Conservation (phyloP, 2,329 filamentous ascomycete genomes). For the Monosporascus sp. region DNA sequence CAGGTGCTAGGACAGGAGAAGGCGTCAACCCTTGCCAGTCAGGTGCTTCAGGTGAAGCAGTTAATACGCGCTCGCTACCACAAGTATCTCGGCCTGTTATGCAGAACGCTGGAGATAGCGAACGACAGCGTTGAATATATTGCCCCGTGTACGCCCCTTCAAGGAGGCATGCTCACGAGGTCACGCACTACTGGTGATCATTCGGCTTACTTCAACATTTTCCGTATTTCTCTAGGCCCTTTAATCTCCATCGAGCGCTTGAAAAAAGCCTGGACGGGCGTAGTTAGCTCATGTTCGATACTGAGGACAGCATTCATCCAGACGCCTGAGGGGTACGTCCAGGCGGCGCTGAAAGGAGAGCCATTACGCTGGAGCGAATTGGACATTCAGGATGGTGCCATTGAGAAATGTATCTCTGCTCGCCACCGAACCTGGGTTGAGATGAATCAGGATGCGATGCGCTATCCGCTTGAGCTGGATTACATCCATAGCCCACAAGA, state of each 20-base stretch:
- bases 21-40: slow-evolving; percentile 7
- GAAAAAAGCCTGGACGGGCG: slow-evolving; percentile 49
- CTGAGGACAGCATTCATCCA: slow-evolving; percentile 68
- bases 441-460: slow-evolving; percentile 43
- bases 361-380: slow-evolving; percentile 40
- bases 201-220: slow-evolving; percentile 72
- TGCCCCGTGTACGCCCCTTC: slow-evolving; percentile 77
- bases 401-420: slow-evolving; percentile 29
- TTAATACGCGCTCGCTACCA: slow-evolving; percentile 60
- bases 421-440: slow-evolving; percentile 47
- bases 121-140: slow-evolving; percentile 62
- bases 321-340: slow-evolving; percentile 71
- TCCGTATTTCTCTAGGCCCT: slow-evolving; percentile 52
- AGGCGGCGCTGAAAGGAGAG: slow-evolving; percentile 54
- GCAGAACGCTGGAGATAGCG: slow-evolving; percentile 45
- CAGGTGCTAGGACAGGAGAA: slow-evolving; percentile 25
- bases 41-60: slow-evolving; percentile 50
- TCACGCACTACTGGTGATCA: slow-evolving; percentile 50
- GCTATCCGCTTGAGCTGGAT: slow-evolving; percentile 47
- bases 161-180: slow-evolving; percentile 78
- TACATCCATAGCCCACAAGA: slow-evolving; percentile 26
- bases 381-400: slow-evolving; percentile 18
- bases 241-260: slow-evolving; percentile 44
- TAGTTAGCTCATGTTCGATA: slow-evolving; percentile 53
- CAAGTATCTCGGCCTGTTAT: slow-evolving; percentile 49